Base-by-base conservation (phyloP, 2,329 filamentous ascomycete genomes). In the Penicillium aurantiogriseum region DNA sequence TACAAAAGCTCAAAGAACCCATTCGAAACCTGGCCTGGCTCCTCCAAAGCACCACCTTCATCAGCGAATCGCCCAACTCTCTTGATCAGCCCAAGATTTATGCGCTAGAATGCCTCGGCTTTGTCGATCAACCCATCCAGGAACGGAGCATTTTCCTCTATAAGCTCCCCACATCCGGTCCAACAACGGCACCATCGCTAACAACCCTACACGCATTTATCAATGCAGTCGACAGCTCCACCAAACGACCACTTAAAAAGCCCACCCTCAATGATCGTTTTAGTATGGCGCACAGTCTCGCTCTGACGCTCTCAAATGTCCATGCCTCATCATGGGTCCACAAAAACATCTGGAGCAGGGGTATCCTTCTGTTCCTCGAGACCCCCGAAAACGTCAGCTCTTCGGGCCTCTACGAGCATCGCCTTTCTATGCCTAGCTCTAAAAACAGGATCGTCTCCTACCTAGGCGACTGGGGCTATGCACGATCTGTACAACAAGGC, bases 301-400 rank as follows among this genome's bases (percentile, higher is more conserved):
- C 67, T 5, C 29, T 68, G 31, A 69, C 67, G 2, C 40, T 69
- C 15, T 56, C 59, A 8, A 69, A 70, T 36, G 51, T 70, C 7
- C 67, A 70, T 47, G 67, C 56, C 27, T 70, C 66, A 7, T 57
- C 57, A 17, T 70, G 68, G 68, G 53, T 70, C 5, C 67, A 70
- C 54, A 70, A 69, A 44, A 70, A 70, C 25, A 67, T 70, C 47
- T 69, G 68, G 67, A 69, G 67, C 54, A 60, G 62, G 36, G 67
- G 68, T 2, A 67, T 70, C 36, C 58, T 70, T 2, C 64, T 70
- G 23, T 69, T 69, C 48, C 50, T 57, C 21, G 49, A 63, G 39
- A 62, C 42, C 5, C 5, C 33, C 33, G 40, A 49, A 0, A 57
- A 57, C 9, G 31, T 56, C 38, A 57, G 38, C 44, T 42, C 51